phyloP scores from a whole-genome alignment of 1,139 yeast species.

The Yamadazyma kanchanaburiensis region DNA sequence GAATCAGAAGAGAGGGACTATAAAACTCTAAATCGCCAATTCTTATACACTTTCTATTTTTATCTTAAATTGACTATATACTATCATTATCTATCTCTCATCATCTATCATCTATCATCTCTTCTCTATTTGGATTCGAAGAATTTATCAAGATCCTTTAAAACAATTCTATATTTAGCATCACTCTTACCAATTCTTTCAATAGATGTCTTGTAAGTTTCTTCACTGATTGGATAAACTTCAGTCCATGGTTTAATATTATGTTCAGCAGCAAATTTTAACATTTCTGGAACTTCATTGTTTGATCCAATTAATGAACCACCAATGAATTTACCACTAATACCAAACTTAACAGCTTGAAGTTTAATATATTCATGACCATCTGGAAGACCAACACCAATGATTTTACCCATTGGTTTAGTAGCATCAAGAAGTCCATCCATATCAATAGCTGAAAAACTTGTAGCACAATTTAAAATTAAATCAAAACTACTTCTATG shows the following conservation, averaged over 20 bases:
- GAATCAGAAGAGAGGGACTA: too few species aligned
- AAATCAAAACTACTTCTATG: conserved; percentile 42
- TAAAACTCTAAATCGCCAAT: too few species aligned
- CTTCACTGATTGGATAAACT: conserved; percentile 48
- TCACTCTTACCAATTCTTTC: conserved; percentile 42
- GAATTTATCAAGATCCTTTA: conserved; percentile 52
- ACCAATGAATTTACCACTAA: conserved; percentile 40
- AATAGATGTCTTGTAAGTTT: conserved; percentile 26
- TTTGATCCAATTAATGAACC: conserved; percentile 47
- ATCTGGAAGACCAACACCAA: conserved; percentile 52
- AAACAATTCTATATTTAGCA: conserved; percentile 62
- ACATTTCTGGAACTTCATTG: conserved; percentile 50
- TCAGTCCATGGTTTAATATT: conserved; percentile 58
- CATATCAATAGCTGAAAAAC: conserved; percentile 34
- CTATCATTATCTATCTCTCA: too few species aligned
- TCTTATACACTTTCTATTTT: too few species aligned
- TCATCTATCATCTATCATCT: too few species aligned
- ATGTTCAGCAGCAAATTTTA: conserved; percentile 50
- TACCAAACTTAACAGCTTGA: conserved; percentile 19
- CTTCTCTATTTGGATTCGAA: too few species aligned
- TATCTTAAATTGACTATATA: too few species aligned
- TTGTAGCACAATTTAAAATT: conserved; percentile 46
- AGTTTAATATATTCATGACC: conserved; percentile 6
- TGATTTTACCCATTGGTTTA: conserved; percentile 39
- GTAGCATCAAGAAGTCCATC: conserved; percentile 27